Evolutionary conservation across 805 yeast genomes (phyloP).

Genomic region (Candida rishiriensis): DNA sequence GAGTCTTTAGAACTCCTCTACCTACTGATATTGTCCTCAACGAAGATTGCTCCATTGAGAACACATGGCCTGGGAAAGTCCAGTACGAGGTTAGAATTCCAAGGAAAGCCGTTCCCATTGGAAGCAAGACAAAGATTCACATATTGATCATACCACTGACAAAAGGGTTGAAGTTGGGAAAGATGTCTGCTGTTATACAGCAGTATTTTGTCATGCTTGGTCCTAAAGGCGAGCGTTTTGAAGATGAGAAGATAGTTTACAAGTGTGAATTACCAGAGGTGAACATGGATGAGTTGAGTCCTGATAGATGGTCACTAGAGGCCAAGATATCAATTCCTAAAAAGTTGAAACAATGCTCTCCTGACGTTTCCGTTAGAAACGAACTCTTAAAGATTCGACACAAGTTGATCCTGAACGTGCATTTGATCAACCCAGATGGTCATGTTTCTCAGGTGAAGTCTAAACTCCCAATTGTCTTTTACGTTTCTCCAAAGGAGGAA

Average conservation of each 20-base stretch:
- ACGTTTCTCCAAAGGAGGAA: conserved; percentile 34
- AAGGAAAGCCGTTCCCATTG: conserved; percentile 43
- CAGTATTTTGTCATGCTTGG: conserved; percentile 27
- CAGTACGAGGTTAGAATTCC: conserved; percentile 44
- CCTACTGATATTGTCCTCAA: conserved; percentile 34
- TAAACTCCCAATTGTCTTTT: conserved; percentile 43
- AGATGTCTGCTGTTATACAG: conserved; percentile 30
- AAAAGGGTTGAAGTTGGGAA: conserved; percentile 40
- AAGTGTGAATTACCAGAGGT: conserved; percentile 35
- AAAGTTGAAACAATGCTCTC: conserved; percentile 37
- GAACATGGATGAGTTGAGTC: conserved; percentile 28
- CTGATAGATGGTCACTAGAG: conserved; percentile 44
- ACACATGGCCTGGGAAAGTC: conserved; percentile 49
- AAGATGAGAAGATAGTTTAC: conserved; percentile 27
- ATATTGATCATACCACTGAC: conserved; percentile 42
- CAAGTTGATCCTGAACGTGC: conserved; percentile 39
- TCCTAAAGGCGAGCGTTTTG: conserved; percentile 16
- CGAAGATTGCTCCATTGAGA: conserved; percentile 43
- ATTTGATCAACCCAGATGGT: conserved; percentile 44
- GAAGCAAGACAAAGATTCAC: conserved; percentile 38
- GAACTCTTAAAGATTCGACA: conserved; percentile 42
- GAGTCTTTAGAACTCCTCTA: conserved; percentile 41
- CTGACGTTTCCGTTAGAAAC: conserved; percentile 37
- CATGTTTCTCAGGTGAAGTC: conserved; percentile 49
- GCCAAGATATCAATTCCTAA: conserved; percentile 38